A percentile compares a stretch with the other conserved stretches of the same genome.
Evolutionary conservation across 2,329 filamentous ascomycete genomes (phyloP).

Genomic region (Curvularia hawaiiensis): DNA sequence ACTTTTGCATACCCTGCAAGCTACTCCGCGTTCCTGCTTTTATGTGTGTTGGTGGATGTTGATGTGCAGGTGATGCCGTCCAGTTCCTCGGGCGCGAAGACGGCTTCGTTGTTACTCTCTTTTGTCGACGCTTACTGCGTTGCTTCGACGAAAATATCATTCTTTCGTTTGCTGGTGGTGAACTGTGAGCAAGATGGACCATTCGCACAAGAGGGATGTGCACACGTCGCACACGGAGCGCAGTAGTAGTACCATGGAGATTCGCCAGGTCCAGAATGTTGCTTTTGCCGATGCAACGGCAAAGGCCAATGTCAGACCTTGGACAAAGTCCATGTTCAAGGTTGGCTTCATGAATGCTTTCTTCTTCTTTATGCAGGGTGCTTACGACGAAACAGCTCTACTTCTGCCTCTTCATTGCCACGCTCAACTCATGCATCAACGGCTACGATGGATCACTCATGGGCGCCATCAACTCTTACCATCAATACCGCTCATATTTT

Average conservation of each 20-base stretch:
- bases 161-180: background rate
- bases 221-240: slow-evolving; percentile 25
- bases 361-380: background rate
- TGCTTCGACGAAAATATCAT: background rate
- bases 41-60: slow-evolving; percentile 4
- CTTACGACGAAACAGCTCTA: slow-evolving; percentile 43
- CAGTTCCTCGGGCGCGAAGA: slow-evolving; percentile 8
- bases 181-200: slow-evolving; percentile 16
- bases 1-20: slow-evolving; percentile 1
- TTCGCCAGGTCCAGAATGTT: slow-evolving; percentile 49
- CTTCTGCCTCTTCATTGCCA: slow-evolving; percentile 49
- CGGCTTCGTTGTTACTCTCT: slow-evolving; percentile 6
- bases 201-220: slow-evolving; percentile 19
- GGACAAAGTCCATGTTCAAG: slow-evolving; percentile 53
- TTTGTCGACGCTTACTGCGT: background rate
- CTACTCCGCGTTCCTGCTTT: background rate
- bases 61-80: slow-evolving; percentile 6
- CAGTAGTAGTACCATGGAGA: slow-evolving; percentile 27
- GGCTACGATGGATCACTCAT: slow-evolving; percentile 58
- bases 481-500: slow-evolving; percentile 53
- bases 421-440: slow-evolving; percentile 54
- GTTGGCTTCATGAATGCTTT: slow-evolving; percentile 28
- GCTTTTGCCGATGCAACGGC: slow-evolving; percentile 53
- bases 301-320: slow-evolving; percentile 51
- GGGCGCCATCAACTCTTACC: slow-evolving; percentile 55